These are phyloP conservation scores for Trametes elegans DNA, from an alignment of 768 basidiomycete genomes.

Conservation along the genomic window DNA sequence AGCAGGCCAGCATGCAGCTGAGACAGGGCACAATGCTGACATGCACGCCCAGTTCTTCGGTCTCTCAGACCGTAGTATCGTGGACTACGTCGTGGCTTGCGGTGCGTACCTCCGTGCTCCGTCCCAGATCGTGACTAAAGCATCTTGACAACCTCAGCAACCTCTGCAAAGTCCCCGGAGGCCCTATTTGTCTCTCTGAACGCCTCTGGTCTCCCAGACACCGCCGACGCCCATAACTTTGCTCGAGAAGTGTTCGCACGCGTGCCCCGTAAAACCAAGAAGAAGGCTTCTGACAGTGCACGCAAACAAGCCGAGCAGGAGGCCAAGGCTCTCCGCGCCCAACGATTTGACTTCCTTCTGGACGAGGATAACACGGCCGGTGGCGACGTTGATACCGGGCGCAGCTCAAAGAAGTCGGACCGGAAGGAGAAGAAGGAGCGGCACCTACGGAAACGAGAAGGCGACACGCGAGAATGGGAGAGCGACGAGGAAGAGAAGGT, in stretches of 20 bases:
- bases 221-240: slow-evolving; percentile 78
- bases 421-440: slow-evolving; percentile 58
- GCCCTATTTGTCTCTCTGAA: slow-evolving; percentile 75
- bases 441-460: slow-evolving; percentile 76
- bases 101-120: slow-evolving; percentile 41
- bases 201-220: slow-evolving; percentile 76
- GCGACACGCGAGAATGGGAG: slow-evolving; percentile 83
- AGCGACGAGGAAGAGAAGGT: slow-evolving; percentile 84
- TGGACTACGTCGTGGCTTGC: slow-evolving; percentile 86
- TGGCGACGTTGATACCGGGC: slow-evolving; percentile 37
- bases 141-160: slow-evolving; percentile 46
- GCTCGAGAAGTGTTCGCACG: slow-evolving; percentile 72
- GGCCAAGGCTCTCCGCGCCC: slow-evolving; percentile 61
- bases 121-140: slow-evolving; percentile 8
- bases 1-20: slow-evolving; percentile 24
- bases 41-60: slow-evolving; percentile 63
- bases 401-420: slow-evolving; percentile 32
- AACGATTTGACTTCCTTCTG: slow-evolving; percentile 79
- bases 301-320: slow-evolving; percentile 76
- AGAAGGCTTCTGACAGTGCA: slow-evolving; percentile 44
- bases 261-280: slow-evolving; percentile 78
- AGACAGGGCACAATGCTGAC: not conserved
- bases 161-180: slow-evolving; percentile 78
- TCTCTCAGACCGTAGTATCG: slow-evolving; percentile 77
- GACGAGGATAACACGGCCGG: slow-evolving; percentile 64